Conservation (phyloP, 192 early-diverging fungal genomes). For the Gryganskiella cystojenkinii region DNA sequence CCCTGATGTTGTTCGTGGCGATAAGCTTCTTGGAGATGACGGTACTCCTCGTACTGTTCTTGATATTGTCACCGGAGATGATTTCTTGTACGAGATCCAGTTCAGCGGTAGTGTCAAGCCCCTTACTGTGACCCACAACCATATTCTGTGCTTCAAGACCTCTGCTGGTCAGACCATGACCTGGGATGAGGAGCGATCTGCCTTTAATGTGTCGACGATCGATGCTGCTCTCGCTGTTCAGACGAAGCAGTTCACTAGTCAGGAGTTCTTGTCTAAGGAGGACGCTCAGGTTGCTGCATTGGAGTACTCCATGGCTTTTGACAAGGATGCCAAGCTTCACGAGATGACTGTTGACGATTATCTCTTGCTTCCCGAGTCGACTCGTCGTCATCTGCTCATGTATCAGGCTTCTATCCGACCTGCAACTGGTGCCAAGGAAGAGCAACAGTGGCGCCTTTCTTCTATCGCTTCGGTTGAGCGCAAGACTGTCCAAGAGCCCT, state of each 20-base stretch:
- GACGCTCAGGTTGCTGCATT: constrained; percentile 9
- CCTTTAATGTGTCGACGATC: constrained; percentile 7
- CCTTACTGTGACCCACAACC: constrained; percentile 48
- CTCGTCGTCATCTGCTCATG: constrained; percentile 4
- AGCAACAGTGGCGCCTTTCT: constrained; percentile 1
- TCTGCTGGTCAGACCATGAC: constrained; percentile 5
- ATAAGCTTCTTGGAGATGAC: constrained; percentile 61
- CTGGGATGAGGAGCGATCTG: constrained; percentile 12
- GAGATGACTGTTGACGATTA: constrained; percentile 43
- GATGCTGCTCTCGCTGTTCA: background rate
- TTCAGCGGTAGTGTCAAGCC: constrained; percentile 14
- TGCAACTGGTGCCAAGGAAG: background rate
- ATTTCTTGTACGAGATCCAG: constrained; percentile 33
- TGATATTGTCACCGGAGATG: constrained; percentile 42
- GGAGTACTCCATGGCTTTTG: background rate
- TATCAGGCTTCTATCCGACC: background rate
- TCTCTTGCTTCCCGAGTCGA: constrained; percentile 10
- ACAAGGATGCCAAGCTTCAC: background rate
- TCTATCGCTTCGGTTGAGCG: constrained; percentile 17
- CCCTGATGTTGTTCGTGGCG: constrained; percentile 50
- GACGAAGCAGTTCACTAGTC: constrained; percentile 17
- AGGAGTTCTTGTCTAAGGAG: background rate
- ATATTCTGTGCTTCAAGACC: constrained; percentile 51
- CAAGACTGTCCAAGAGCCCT: constrained; percentile 28
- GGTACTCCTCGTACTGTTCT: constrained; percentile 52